Evolutionary conservation across 73 alveolate species (phyloP), one percentile per base, ranked within the genome.

Genomic region (Loxodes magnus): DNA sequence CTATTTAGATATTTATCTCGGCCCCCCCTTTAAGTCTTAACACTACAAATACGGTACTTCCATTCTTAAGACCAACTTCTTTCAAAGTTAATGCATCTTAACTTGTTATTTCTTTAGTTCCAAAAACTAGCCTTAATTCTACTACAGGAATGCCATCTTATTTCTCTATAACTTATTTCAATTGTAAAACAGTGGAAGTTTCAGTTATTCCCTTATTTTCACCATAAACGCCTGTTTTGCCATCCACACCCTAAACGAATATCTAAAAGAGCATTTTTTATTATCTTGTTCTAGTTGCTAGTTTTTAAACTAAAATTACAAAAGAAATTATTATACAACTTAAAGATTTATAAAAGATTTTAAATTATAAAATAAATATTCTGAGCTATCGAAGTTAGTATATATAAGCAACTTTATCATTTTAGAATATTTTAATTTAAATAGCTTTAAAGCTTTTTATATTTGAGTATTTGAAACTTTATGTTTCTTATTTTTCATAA

Each of bases 241-340:
- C 64, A 12, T 51, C 64, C 17, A 28, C 21, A 2, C 64, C 64
- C 20, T 16, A 34, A 2, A 51, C 52, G 30, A 51, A 51, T 10
- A 51, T 16, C 22, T 48, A 27, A 22, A 29, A 48, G 25, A n/a
- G n/a, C n/a, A n/a, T n/a, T n/a, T n/a, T n/a, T n/a, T n/a, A n/a
- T n/a, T n/a, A n/a, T n/a, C n/a, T n/a, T n/a, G n/a, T n/a, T n/a
- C n/a, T n/a, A n/a, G n/a, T n/a, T n/a, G n/a, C n/a, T n/a, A n/a
- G n/a, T n/a, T n/a, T n/a, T n/a, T n/a, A n/a, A n/a, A n/a, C n/a
- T n/a, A n/a, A n/a, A n/a, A n/a, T n/a, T n/a, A n/a, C n/a, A n/a
- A n/a, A n/a, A n/a, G n/a, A n/a, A n/a, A n/a, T n/a, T n/a, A n/a
- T n/a, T n/a, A n/a, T n/a, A n/a, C n/a, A n/a, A n/a, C n/a, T n/a